These are phyloP conservation scores for Penicillium psychrosexuale DNA, from an alignment of 2,329 filamentous ascomycete species.

Conservation along the genomic window DNA sequence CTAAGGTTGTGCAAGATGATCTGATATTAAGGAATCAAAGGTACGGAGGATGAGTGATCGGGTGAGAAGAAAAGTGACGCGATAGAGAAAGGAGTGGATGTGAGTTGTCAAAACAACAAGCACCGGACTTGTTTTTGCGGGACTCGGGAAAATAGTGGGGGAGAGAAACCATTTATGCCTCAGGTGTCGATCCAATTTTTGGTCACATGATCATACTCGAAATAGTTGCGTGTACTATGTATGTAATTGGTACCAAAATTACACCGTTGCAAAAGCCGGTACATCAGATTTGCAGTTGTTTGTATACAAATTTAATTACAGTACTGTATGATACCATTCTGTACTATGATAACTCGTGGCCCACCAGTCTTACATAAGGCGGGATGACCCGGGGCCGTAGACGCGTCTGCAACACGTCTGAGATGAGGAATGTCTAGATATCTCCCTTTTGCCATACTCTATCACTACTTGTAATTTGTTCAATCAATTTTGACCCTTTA, in stretches of 20 bases:
- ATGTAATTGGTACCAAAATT: not conserved
- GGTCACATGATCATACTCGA: not conserved
- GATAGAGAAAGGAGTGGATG: not conserved
- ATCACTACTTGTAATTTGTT: slow-evolving; percentile 3
- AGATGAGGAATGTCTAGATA: not conserved
- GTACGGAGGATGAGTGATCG: not conserved
- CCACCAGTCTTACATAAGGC: slow-evolving; percentile 4
- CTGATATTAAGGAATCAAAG: not conserved
- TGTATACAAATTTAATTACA: not conserved
- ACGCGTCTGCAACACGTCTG: slow-evolving; percentile 5
- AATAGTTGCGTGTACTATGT: not conserved
- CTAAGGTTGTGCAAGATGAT: not conserved
- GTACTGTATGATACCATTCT: not conserved
- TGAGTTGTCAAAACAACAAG: slow-evolving; percentile 6
- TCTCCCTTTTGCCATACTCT: not conserved
- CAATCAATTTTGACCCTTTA: not conserved
- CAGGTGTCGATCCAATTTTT: slow-evolving; percentile 4
- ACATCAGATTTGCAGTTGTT: no score
- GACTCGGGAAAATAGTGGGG: slow-evolving; percentile 20
- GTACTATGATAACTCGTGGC: not conserved
- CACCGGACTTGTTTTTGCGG: slow-evolving; percentile 22
- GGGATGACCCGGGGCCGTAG: not conserved
- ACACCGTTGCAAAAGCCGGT: no score
- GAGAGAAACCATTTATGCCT: slow-evolving; percentile 7
- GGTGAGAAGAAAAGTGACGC: not conserved